Evolutionary conservation across 2,329 filamentous ascomycete genomes (phyloP), one percentile per base, ranked within the genome.

Genomic region (Plenodomus lindquistii): DNA sequence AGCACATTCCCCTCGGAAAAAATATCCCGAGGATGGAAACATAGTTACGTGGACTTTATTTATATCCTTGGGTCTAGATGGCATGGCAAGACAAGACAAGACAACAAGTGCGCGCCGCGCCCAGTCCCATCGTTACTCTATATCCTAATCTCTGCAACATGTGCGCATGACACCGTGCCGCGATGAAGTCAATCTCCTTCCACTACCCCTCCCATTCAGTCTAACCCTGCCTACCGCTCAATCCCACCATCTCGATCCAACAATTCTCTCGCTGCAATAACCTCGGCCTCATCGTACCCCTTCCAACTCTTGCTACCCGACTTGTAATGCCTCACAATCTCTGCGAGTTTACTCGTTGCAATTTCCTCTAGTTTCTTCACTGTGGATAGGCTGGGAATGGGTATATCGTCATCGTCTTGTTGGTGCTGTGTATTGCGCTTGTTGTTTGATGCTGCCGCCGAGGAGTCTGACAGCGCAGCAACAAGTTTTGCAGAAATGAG

Each of bases 271-370:
- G 87, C 88, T 11, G 89, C 89, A 60, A 82, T 81, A 42, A 95
- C 75, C 67, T 95, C 89, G 2, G 81, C 80, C 62, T 82, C 77
- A 48, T 87, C 83, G 70, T 89, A 93, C 8, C 89, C 89, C 63
- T 83, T 79, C 86, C 88, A 91, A 16, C 82, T 81, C 54, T 78
- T 79, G 70, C 90, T 67, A 82, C 48, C 81, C 76, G 41, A 81
- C 77, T 29, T 78, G 74, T 66, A 82, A 79, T 52, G 81, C 51
- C 87, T 81, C 52, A 92, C 83, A 60, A 94, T 92, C 67, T 93
- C 88, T 1, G 82, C 81, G 13, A 95, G 79, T 72, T 91, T 92
- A 48, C 79, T 77, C 1, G 88, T 93, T 18, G 90, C 88, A 48
- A 82, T 71, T 67, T 89, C 82, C 58, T 90, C 87, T 40, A 95